A percentile compares a stretch with the other conserved stretches of the same genome.
Conservation (phyloP, 2,329 filamentous ascomycete species). For the Hypoxylon sp. region DNA sequence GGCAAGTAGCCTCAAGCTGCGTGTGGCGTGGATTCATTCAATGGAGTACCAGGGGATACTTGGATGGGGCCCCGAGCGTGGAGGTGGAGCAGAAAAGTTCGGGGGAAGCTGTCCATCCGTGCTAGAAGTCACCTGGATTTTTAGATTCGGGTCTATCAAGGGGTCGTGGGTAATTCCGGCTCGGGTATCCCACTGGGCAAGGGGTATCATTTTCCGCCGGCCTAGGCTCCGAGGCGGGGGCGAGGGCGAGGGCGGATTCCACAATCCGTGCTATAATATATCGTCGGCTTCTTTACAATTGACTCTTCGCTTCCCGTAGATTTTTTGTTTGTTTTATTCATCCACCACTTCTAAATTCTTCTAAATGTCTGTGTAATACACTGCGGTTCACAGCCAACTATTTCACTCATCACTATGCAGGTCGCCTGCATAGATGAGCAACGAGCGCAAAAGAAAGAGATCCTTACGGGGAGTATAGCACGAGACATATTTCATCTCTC, state of each 20-base stretch:
- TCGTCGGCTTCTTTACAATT: conserved; percentile 2
- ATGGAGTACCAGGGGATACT: conserved; percentile 13
- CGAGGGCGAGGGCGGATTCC: conserved; percentile 38
- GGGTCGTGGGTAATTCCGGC: conserved; percentile 31
- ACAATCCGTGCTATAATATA: conserved; percentile 28
- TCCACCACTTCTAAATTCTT: neutral
- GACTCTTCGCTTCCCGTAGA: neutral
- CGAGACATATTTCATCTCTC: conserved; percentile 11
- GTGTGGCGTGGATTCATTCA: neutral
- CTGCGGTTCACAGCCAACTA: neutral
- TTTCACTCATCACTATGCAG: conserved; percentile 1
- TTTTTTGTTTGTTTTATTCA: neutral
- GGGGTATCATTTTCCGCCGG: conserved; percentile 13
- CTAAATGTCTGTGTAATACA: neutral
- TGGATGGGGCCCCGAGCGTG: conserved; percentile 36
- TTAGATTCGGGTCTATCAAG: conserved; percentile 23
- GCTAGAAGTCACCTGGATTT: conserved; percentile 20
- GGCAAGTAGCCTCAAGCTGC: neutral
- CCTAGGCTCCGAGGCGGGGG: conserved; percentile 40
- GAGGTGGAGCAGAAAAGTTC: conserved; percentile 36
- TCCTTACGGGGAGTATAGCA: conserved; percentile 4
- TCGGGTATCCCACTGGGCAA: conserved; percentile 12
- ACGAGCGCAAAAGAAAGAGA: neutral
- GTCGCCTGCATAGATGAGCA: neutral
- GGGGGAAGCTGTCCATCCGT: conserved; percentile 16